Evolutionary conservation across 352 stramenopile genomes (phyloP).

Genomic region (Pythium graminicola): DNA sequence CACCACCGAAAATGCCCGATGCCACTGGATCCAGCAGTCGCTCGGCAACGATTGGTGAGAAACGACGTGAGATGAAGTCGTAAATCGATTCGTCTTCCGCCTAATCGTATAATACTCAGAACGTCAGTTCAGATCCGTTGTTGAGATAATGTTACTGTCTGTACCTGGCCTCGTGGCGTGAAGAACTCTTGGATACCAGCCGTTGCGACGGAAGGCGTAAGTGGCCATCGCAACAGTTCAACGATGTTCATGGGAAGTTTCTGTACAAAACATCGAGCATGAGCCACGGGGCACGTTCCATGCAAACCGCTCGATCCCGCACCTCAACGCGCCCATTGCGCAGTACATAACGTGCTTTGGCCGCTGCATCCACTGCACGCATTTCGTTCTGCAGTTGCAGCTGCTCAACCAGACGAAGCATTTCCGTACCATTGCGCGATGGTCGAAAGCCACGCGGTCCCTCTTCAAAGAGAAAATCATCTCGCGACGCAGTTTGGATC

Average conservation of each 20-base stretch:
- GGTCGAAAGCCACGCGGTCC: conserved; percentile 79
- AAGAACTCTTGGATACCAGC: conserved; percentile 68
- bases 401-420: conserved; percentile 78
- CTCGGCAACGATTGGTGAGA: conserved; percentile 74
- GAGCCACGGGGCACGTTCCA: background rate
- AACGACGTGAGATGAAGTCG: conserved; percentile 66
- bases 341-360: conserved; percentile 71
- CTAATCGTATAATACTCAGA: too few species aligned
- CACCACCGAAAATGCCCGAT: conserved; percentile 84
- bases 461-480: conserved; percentile 78
- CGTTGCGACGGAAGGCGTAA: conserved; percentile 43
- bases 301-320: background rate
- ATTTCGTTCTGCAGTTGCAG: conserved; percentile 60
- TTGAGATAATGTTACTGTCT: background rate
- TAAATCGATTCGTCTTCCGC: conserved; percentile 74
- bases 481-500: conserved; percentile 50
- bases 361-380: conserved; percentile 48
- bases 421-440: conserved; percentile 77
- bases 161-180: conserved; percentile 25
- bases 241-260: conserved; percentile 54
- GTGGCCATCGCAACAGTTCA: conserved; percentile 59
- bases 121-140: too few species aligned
- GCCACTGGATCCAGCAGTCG: conserved; percentile 70
- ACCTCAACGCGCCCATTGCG: conserved; percentile 66
- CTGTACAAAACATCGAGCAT: conserved; percentile 18